These are phyloP conservation scores for Plasmodiophora brassicae DNA, from an alignment of 208 protist genomes.

Conservation along the genomic window DNA sequence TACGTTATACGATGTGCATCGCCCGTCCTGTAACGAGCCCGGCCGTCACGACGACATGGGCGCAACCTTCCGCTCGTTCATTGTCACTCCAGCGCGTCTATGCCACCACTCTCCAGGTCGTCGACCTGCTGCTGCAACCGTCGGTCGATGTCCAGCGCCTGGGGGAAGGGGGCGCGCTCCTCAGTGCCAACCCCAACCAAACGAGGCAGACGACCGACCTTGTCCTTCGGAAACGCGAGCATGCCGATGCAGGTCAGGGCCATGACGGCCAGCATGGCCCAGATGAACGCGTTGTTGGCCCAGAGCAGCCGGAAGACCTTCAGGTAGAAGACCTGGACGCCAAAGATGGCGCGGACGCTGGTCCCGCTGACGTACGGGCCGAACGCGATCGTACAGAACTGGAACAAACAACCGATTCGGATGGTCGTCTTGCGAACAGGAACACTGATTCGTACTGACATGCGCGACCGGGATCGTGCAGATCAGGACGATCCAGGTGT, in stretches of 20 bases:
- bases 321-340: slow-evolving; percentile 25
- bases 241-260: background rate
- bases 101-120: too few relatives aligned
- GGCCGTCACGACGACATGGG: too few relatives aligned
- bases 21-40: too few relatives aligned
- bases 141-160: background rate
- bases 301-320: background rate
- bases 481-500: slow-evolving; percentile 76
- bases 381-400: slow-evolving; percentile 5
- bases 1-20: too few relatives aligned
- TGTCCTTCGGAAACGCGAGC: background rate
- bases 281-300: slow-evolving; percentile 15
- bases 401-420: background rate
- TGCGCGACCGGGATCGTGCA: slow-evolving; percentile 74
- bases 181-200: too few relatives aligned
- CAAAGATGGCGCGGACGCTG: background rate
- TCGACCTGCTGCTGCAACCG: background rate
- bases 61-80: too few relatives aligned
- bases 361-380: background rate
- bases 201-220: background rate
- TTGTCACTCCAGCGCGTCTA: too few relatives aligned
- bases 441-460: too few relatives aligned
- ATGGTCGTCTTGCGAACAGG: background rate
- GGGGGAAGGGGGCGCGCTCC: background rate
- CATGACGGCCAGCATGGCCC: slow-evolving; percentile 4